Evolutionary conservation across 306 rosid species (phyloP), one percentile per base, ranked within the genome.

Genomic region (Dryas drummondii): DNA sequence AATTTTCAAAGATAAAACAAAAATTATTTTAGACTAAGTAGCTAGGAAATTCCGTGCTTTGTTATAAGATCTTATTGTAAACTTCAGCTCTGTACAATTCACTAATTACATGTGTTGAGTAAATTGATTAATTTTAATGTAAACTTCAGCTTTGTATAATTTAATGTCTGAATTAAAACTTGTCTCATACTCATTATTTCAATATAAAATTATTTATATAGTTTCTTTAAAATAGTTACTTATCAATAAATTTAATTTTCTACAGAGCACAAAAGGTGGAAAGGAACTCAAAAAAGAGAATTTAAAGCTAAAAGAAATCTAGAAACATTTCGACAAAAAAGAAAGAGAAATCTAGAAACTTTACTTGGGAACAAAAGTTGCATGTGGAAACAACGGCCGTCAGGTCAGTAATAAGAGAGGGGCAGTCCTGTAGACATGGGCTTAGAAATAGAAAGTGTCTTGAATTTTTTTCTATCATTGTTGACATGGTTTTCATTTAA

Each of bases 341-440:
- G 2, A 61, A 1, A 15, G 22, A 54, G 6, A 40, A 40, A 1
- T 68, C 47, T 68, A 37, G n/a, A 70, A 70, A 37, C 8, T 9
- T 13, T 8, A 15, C 62, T 70, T 11, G 6, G 75, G 52, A 57
- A 7, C 66, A 45, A 44, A 56, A 56, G 66, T 71, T 19, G 22
- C 68, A 59, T 58, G 68, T 72, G 68, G 47, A 72, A 72, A 27
- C 58, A 47, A 50, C 15, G 40, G 68, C 76, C 58, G 68, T 37
- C 68, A 0, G 54, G 68, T 37, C 68, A 0, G 54, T 4, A 47
- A 15, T 19, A 47, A 45, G 70, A 4, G 41, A 8, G 7, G 70
- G 16, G 16, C 8, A 45, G 5, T 27, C 64, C 68, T 9, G 7
- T 0, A 2, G 42, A 42, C 66, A 13, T 6, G 1, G 76, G 66